phyloP scores from a whole-genome alignment of 192 early-diverging fungal genomes.

The Ambispora gerdemannii region DNA sequence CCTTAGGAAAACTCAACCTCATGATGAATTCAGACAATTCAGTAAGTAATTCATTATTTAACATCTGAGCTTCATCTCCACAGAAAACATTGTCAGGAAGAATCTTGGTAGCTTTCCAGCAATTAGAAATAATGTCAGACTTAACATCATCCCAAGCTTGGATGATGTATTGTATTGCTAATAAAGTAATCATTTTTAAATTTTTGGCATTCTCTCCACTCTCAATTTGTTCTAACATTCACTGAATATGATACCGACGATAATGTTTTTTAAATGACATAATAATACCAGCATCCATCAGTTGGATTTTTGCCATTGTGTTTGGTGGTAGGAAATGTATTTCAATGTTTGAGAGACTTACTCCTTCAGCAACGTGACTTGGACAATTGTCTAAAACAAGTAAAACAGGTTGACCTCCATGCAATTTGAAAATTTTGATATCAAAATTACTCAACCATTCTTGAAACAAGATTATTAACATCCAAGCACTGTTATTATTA shows the following conservation, averaged over 20 bases:
- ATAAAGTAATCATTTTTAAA: constrained; percentile 23
- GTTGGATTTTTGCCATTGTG: constrained; percentile 25
- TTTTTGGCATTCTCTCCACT: background rate
- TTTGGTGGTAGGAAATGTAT: constrained; percentile 22
- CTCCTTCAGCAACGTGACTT: background rate
- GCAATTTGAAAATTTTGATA: too few relatives aligned
- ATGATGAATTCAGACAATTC: background rate
- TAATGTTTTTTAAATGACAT: constrained; percentile 25
- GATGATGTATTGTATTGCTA: constrained; percentile 19
- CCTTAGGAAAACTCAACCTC: background rate
- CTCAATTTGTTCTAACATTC: background rate
- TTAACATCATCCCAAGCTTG: background rate
- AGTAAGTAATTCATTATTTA: background rate
- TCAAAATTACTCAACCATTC: too few relatives aligned
- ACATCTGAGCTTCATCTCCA: background rate
- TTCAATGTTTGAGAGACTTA: constrained; percentile 13
- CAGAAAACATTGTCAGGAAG: background rate
- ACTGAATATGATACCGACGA: constrained; percentile 4
- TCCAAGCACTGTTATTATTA: background rate
- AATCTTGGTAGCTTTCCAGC: constrained; percentile 3
- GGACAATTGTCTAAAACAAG: constrained; percentile 26
- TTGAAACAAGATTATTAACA: too few relatives aligned
- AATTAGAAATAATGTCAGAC: constrained; percentile 7
- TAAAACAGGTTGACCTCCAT: constrained; percentile 7
- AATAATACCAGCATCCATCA: constrained; percentile 28